Conservation (phyloP, 495 filamentous ascomycete species). For the Aspergillus funiculosus region DNA sequence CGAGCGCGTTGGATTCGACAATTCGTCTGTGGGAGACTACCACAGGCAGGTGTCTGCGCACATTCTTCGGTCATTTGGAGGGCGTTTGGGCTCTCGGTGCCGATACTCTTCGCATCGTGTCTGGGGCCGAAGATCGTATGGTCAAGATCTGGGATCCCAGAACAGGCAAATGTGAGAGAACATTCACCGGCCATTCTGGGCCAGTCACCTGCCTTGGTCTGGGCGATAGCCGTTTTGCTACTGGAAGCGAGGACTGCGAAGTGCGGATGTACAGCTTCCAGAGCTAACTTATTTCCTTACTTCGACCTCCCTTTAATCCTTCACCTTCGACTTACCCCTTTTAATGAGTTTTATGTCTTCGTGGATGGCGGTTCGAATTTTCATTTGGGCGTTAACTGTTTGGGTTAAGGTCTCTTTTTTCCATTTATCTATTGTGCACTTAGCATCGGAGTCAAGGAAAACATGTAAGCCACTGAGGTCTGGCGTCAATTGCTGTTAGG, state of each 20-base stretch:
- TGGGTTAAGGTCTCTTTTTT: constrained; percentile 2
- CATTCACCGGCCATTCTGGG: constrained; percentile 80
- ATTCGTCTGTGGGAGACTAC: constrained; percentile 91
- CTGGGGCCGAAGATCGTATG: constrained; percentile 87
- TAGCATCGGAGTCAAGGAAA: no score
- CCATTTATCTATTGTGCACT: neutral
- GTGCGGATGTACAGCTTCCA: constrained; percentile 84
- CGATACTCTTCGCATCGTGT: constrained; percentile 83
- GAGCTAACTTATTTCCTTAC: constrained; percentile 24
- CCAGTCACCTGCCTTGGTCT: constrained; percentile 91
- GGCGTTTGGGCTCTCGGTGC: constrained; percentile 93
- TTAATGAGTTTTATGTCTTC: constrained; percentile 14
- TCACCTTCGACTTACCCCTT: neutral
- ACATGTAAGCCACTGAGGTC: no score
- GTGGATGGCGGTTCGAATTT: constrained; percentile 16
- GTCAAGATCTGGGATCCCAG: constrained; percentile 95
- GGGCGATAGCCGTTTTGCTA: constrained; percentile 79
- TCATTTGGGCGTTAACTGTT: constrained; percentile 5
- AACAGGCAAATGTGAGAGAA: constrained; percentile 84
- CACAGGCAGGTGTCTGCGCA: constrained; percentile 74
- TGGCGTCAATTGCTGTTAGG: no score
- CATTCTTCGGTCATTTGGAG: constrained; percentile 93
- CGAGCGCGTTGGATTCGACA: constrained; percentile 81
- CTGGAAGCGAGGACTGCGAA: constrained; percentile 87
- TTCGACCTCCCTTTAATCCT: constrained; percentile 5